Evolutionary conservation across 2,329 filamentous ascomycete genomes (phyloP).

Genomic region (Cercospora citrullina): DNA sequence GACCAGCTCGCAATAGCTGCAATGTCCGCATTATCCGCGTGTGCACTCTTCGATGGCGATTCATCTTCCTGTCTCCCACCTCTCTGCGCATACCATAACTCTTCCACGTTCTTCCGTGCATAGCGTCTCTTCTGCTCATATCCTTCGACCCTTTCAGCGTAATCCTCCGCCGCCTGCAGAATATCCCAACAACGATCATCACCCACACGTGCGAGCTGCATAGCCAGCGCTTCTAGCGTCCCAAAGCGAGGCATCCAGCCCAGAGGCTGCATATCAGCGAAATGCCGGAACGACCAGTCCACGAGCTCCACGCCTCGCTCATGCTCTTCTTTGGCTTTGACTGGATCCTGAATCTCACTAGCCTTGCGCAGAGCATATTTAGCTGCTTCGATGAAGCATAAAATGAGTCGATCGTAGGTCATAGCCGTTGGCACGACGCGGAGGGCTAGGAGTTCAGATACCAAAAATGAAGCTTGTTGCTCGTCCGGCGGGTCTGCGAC

Average conservation of each 20-base stretch:
- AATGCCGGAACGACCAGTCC: conserved; percentile 38
- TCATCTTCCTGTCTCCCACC: neutral
- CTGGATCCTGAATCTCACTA: neutral
- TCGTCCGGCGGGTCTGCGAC: conserved; percentile 43
- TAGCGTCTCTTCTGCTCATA: conserved; percentile 32
- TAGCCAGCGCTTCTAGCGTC: conserved; percentile 34
- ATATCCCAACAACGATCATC: conserved; percentile 41
- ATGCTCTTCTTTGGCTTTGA: conserved; percentile 1
- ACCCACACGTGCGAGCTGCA: conserved; percentile 29
- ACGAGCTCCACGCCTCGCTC: conserved; percentile 29
- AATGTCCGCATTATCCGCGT: neutral
- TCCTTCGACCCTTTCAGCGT: conserved; percentile 30
- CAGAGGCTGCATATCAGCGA: conserved; percentile 37
- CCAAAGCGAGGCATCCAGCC: conserved; percentile 38
- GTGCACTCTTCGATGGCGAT: neutral
- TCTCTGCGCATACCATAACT: conserved; percentile 23
- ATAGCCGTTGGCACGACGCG: conserved; percentile 55
- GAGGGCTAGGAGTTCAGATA: conserved; percentile 61
- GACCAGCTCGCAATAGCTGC: neutral
- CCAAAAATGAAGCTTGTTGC: conserved; percentile 60
- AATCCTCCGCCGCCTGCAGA: conserved; percentile 36
- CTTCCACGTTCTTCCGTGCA: conserved; percentile 32
- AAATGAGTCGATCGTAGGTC: conserved; percentile 64
- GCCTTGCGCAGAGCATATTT: conserved; percentile 21
- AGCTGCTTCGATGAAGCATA: conserved; percentile 50